Conservation (phyloP, 2,329 filamentous ascomycete genomes). For the Tolypocladium sp. region DNA sequence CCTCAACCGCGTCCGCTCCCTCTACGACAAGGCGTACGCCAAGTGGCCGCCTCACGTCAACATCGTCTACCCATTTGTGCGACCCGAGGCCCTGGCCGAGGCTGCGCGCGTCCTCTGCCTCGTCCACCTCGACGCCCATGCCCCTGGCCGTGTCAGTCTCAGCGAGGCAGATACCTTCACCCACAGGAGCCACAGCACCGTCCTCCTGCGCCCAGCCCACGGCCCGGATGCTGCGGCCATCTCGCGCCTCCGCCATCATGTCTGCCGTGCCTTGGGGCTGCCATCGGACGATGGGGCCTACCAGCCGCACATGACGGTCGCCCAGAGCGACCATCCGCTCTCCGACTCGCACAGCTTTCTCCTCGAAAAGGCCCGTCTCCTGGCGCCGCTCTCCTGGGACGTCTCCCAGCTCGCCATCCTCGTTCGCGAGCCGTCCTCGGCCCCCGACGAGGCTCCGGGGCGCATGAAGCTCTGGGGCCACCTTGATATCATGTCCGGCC, state of each 20-base stretch:
- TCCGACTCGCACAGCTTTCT: constrained; percentile 39
- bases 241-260: constrained; percentile 18
- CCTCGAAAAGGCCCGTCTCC: constrained; percentile 38
- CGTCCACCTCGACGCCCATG: constrained; percentile 6
- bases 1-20: constrained; percentile 45
- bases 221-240: constrained; percentile 11
- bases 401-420: constrained; percentile 41
- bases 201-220: constrained; percentile 28
- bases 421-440: constrained; percentile 32
- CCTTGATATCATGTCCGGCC: constrained; percentile 25
- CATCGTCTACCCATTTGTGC: constrained; percentile 56
- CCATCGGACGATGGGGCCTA: constrained; percentile 14
- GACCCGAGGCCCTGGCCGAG: constrained; percentile 30
- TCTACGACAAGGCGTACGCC: constrained; percentile 52
- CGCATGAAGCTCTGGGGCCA: constrained; percentile 50
- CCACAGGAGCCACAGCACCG: constrained; percentile 39
- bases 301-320: constrained; percentile 48
- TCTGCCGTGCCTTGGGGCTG: constrained; percentile 28
- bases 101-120: constrained; percentile 25
- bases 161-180: constrained; percentile 35
- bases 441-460: constrained; percentile 18
- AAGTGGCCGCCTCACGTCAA: constrained; percentile 62
- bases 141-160: constrained; percentile 20
- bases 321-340: constrained; percentile 41
- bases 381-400: constrained; percentile 40